Base-by-base conservation (phyloP, 495 filamentous ascomycete genomes). In the Chaetomidium leptoderma region DNA sequence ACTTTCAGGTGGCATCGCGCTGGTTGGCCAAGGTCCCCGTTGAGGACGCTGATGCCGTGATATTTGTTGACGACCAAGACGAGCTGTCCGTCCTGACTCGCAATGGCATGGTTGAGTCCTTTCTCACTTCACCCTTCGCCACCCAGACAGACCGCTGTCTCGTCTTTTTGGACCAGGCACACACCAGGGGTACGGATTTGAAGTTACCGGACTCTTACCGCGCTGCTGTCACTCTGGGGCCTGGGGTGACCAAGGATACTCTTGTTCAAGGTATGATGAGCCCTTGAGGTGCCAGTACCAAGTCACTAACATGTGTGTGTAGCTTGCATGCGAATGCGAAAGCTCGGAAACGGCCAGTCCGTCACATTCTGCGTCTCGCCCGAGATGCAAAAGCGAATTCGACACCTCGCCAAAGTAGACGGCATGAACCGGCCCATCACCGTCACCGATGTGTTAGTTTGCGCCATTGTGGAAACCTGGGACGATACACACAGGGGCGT, bases 111-210 rank as follows among this genome's bases (percentile, higher is more conserved):
- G 63, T 72, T 0, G 80, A 86, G 53, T 68, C 70, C 0, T 71
- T 91, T 5, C 72, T 79, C 7, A 72, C 71, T 0, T 91, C 89
- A 0, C 76, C 86, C 0, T 92, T 82, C 64, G 63, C 73, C 0
- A 71, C 78, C 9, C 79, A 85, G 11, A 72, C 90, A 27, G 82
- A 81, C 11, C 59, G 67, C 0, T 92, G 87, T 60, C 70, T 89
- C 0, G 81, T 92, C 0, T 92, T 86, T 63, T 74, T 92, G 2
- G 89, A 91, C 47, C 83, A 93, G 59, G 81, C 81, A 0, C 89
- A 93, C 60, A 91, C 89, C 0, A 70, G 89, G 61, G 89, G 89
- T 0, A 88, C 82, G 1, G 88, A 92, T 63, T 62, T 93, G 9
- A 84, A 78, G 60, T 63, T 93, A 4, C 88, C 89, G 0, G 53